These are phyloP conservation scores for Neophaeococcomyces mojaviensis DNA, from an alignment of 2,329 filamentous ascomycete species.

Conservation along the genomic window DNA sequence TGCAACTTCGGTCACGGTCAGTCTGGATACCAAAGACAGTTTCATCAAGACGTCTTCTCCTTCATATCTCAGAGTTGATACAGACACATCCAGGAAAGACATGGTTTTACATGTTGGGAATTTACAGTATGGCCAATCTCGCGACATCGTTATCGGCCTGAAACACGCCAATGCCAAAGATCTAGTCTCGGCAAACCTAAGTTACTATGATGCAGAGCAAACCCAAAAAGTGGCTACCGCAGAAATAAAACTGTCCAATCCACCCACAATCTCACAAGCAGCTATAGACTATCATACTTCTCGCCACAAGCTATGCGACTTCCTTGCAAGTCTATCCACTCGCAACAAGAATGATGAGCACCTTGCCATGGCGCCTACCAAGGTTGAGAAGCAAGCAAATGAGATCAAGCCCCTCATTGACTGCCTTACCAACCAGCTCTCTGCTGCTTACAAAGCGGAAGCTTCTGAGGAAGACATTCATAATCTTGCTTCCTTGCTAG, in stretches of 20 bases:
- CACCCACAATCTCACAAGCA: conserved; percentile 6
- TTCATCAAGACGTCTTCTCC: not conserved
- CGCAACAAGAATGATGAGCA: conserved; percentile 35
- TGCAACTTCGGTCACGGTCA: conserved; percentile 42
- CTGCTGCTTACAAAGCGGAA: conserved; percentile 5
- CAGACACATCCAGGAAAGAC: conserved; percentile 1
- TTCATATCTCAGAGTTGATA: not conserved
- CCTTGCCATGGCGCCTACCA: conserved; percentile 6
- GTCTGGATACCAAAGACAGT: conserved; percentile 25
- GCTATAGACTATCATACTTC: conserved; percentile 45
- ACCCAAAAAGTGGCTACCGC: conserved; percentile 4
- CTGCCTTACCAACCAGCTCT: conserved; percentile 5
- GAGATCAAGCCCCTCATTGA: not conserved
- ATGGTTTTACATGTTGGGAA: conserved; percentile 33
- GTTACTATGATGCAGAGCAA: conserved; percentile 17
- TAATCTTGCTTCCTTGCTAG: conserved; percentile 13
- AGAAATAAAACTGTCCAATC: conserved; percentile 3
- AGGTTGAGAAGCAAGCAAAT: not conserved
- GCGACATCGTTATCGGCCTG: conserved; percentile 46
- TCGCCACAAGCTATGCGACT: conserved; percentile 44
- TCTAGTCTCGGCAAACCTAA: conserved; percentile 25
- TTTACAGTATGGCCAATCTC: conserved; percentile 54
- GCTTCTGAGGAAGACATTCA: not conserved
- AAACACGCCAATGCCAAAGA: conserved; percentile 20
- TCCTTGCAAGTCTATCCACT: conserved; percentile 41